A percentile compares a stretch with the other conserved stretches of the same genome.
phyloP scores from a whole-genome alignment of 2,329 filamentous ascomycete species.

The Penicillium sp. region DNA sequence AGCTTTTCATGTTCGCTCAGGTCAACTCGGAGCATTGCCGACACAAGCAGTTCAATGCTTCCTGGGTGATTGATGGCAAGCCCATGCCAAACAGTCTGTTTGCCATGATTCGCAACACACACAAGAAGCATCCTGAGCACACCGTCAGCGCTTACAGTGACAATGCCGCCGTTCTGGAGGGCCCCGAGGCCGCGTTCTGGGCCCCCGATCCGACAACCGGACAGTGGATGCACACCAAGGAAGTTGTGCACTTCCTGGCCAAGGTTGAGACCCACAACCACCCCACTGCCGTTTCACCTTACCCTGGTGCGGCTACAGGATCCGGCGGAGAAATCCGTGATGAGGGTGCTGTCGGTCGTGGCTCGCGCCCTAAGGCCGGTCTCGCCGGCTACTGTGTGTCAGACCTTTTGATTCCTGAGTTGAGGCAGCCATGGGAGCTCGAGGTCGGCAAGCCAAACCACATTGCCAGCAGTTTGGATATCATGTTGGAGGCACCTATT shows the following conservation, averaged over 20 bases:
- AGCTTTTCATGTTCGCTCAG: conserved; percentile 99
- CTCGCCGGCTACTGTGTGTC: conserved; percentile 93
- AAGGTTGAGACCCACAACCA: conserved; percentile 99
- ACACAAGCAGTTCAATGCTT: conserved; percentile 93
- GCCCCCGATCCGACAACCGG: conserved; percentile 82
- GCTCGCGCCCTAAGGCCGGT: conserved; percentile 89
- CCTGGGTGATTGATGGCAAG: conserved; percentile 89
- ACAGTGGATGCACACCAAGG: conserved; percentile 82
- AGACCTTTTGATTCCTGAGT: conserved; percentile 82
- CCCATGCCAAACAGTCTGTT: conserved; percentile 79
- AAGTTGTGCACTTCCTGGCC: conserved; percentile 79
- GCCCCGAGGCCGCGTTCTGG: conserved; percentile 73
- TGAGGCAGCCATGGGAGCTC: conserved; percentile 82
- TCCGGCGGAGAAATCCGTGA: conserved; percentile 95
- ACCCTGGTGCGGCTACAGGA: conserved; percentile 88
- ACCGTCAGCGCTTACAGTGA: conserved; percentile 97
- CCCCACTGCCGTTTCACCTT: conserved; percentile 91
- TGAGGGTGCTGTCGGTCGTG: conserved; percentile 88
- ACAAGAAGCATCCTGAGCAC: conserved; percentile 70
- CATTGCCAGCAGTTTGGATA: conserved; percentile 90
- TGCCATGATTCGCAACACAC: conserved; percentile 94
- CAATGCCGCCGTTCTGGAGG: conserved; percentile 89
- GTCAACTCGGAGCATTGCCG: conserved; percentile 95
- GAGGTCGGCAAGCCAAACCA: conserved; percentile 87
- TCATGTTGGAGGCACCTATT: conserved; percentile 96